Base-by-base conservation (phyloP, 1,284 basidiomycete species). In the Microbotryum intermedium region DNA sequence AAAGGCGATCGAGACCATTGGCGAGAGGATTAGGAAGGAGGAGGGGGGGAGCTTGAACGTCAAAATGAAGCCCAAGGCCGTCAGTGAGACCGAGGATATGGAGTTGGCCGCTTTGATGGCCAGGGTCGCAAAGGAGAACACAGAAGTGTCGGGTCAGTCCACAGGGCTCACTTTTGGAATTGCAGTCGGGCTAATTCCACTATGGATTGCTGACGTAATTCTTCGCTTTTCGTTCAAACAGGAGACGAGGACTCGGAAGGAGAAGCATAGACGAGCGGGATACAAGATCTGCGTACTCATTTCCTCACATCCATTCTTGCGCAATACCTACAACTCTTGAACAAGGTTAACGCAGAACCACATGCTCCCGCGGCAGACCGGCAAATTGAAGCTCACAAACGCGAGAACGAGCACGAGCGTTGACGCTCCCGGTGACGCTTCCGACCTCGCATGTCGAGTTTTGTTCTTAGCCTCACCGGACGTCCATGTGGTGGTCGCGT, bases 31-130 rank as follows among this genome's bases (percentile, higher is more conserved):
- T 65, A 85, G 88, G 72, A 80, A 83, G 62, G 83, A 87, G 71
- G 90, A 90, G 43, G 95, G 95, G 3, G 66, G 66, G 83, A 83
- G 54, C 79, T 59, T 97, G 64, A 81, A 88, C 29, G 85, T 99
- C 57, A 98, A 97, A 81, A 97, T 98, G 93, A 94, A 92, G 89
- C 92, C 92, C 68, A 97, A 95, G 80, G 90, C 91, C 11, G 87
- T 97, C 53, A 90, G 88, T n/a, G 93, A 95, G 75, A 90, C 88
- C 8, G 93, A 97, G 76, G 93, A 97, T 75, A 86, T 90, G 67
- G 92, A 95, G 74, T 82, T 97, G 68, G 90, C 90, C 8, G 86
- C 89, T 67, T 84, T 93, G 72, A 95, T 97, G 91, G 90, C 87
- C 53, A 88, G 90, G 75, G 90, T 87, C 39, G 85, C 86, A 63